Base-by-base conservation (phyloP, 2,329 filamentous ascomycete species). In the Onygena corvina region DNA sequence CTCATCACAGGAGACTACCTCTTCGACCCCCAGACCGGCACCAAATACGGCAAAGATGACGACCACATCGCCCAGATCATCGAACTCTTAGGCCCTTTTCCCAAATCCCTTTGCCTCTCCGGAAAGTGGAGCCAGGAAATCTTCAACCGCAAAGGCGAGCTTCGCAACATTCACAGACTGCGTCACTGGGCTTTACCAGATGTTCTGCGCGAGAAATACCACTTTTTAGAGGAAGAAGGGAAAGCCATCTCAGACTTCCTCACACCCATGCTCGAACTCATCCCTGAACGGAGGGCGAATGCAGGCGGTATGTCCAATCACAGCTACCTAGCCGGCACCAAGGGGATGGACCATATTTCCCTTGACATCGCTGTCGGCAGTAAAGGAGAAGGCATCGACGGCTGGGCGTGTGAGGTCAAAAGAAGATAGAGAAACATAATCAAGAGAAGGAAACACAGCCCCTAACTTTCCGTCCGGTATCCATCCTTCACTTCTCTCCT, bases 41-140 rank as follows among this genome's bases (percentile, higher is more conserved):
- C 90, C 35, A 96, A 96, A 69, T 98, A 98, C 67, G 92, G 92
- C 64, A 98, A 98, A 71, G 92, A 98, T 63, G 92, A 98, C 70
- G 92, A 98, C 64, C 92, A 98, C 70, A 95, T 98, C 57, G 92
- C 92, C 7, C 92, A 98, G 65, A 96, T 98, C 60, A 96, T 98
- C 64, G 92, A 98, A 67, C 76, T 98, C 3, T 80, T 98, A 14
- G 92, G 92, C 6, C 82, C 84, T 0, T 96, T 96, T 64, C 90
- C 92, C 48, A 93, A 94, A 65, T 85, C 86, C 3, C 76, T 96
- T 46, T 95, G 87, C 67, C 77, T 94, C 49, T 84, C 85, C 1
- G 92, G 92, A 47, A 95, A 95, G 69, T 96, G 92, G 92, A 89
- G 84, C 11, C 90, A 95, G 67, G 92, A 96, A 66, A 98, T 98